Percentiles rank a stretch among this genome's conserved stretches.
These are phyloP conservation scores for Candida yuanshanica DNA, from an alignment of 805 yeast genomes.

Conservation along the genomic window DNA sequence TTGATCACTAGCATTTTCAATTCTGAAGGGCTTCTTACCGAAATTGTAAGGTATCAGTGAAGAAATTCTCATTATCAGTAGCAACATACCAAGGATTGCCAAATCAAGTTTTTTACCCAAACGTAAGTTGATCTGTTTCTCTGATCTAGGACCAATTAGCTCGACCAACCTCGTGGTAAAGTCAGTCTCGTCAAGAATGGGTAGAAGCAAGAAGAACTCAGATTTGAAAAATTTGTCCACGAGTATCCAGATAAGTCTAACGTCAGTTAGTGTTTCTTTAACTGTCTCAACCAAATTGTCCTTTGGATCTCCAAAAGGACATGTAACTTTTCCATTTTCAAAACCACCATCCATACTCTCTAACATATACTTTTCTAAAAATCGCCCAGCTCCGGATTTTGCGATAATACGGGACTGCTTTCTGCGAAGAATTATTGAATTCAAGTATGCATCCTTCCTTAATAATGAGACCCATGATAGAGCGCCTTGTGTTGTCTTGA, in stretches of 20 bases:
- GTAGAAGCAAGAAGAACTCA: slow-evolving; percentile 15
- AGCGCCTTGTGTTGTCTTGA: slow-evolving; percentile 16
- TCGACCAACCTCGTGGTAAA: slow-evolving; percentile 9
- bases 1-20: slow-evolving; percentile 6
- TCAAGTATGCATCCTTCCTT: slow-evolving; percentile 21
- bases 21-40: slow-evolving; percentile 6
- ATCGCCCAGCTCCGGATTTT: background rate
- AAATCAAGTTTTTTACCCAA: slow-evolving; percentile 16
- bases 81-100: slow-evolving; percentile 14
- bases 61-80: slow-evolving; percentile 19
- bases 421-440: slow-evolving; percentile 10
- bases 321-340: background rate
- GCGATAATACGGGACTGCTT: slow-evolving; percentile 2
- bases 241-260: slow-evolving; percentile 20
- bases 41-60: slow-evolving; percentile 19
- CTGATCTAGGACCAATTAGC: slow-evolving; percentile 16
- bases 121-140: slow-evolving; percentile 3
- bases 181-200: slow-evolving; percentile 17
- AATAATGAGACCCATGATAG: slow-evolving; percentile 22
- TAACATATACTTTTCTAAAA: slow-evolving; percentile 4
- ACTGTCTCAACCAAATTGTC: slow-evolving; percentile 1
- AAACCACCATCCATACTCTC: slow-evolving; percentile 1
- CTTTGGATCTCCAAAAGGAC: background rate
- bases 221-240: slow-evolving; percentile 21
- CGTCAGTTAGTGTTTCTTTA: slow-evolving; percentile 7